These are phyloP conservation scores for Cardamine resedifolia DNA, from an alignment of 345 rosid genomes.

Conservation along the genomic window DNA sequence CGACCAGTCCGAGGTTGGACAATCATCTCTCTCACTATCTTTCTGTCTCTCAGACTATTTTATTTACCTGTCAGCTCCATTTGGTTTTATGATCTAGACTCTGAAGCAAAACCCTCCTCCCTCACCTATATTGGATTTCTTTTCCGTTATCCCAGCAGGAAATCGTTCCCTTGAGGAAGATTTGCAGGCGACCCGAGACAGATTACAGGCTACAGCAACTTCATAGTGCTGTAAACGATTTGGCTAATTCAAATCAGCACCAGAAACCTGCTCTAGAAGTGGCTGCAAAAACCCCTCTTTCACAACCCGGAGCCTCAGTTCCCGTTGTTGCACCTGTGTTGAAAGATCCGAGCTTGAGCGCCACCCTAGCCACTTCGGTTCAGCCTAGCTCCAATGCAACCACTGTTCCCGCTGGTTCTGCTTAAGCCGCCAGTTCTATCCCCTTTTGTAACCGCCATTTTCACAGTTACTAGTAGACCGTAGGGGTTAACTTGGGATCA, in stretches of 20 bases:
- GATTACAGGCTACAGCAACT: conserved; percentile 98
- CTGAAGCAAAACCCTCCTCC: conserved; percentile 17
- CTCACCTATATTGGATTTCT: conserved; percentile 30
- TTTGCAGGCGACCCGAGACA: conserved; percentile 97
- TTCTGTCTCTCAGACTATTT: not conserved
- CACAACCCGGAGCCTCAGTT: conserved; percentile 25
- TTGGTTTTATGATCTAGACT: conserved; percentile 9
- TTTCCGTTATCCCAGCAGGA: conserved; percentile 57
- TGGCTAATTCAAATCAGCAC: conserved; percentile 39
- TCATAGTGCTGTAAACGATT: conserved; percentile 55
- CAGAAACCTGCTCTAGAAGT: conserved; percentile 23
- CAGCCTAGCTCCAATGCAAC: conserved; percentile 34
- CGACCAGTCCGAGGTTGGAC: conserved; percentile 85
- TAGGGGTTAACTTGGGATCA: conserved; percentile 34
- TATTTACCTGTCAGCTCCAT: not conserved
- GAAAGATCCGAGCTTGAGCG: conserved; percentile 24
- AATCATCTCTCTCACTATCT: conserved; percentile 20
- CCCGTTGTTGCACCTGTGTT: conserved; percentile 19
- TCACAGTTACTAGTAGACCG: conserved; percentile 31
- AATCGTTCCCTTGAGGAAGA: conserved; percentile 91
- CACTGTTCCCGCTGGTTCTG: conserved; percentile 28
- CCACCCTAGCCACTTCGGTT: conserved; percentile 24
- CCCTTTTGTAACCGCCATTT: conserved; percentile 22
- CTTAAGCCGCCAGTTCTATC: conserved; percentile 18
- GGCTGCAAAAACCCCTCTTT: conserved; percentile 18